Percentiles rank a stretch among this genome's conserved stretches.
Evolutionary conservation across 78 protist species (phyloP).

Genomic region (Guillardia theta): DNA sequence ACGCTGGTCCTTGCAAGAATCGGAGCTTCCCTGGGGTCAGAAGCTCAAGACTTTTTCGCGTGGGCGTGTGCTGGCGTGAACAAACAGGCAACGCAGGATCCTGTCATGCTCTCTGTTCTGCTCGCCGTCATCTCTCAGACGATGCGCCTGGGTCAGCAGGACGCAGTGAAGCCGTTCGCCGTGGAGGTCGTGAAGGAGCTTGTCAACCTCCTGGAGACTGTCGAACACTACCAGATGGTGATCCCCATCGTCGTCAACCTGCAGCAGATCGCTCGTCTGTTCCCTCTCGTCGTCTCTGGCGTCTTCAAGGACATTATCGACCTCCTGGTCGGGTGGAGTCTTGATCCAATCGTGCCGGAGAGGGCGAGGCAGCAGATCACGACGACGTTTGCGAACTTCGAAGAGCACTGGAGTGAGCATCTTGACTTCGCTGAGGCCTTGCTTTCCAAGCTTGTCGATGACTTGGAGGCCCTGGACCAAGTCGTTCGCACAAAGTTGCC

Average conservation of each 20-base stretch:
- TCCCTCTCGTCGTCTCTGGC: not conserved
- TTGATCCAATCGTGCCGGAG: not conserved
- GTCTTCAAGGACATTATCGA: not conserved
- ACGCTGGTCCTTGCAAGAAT: not conserved
- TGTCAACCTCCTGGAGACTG: not conserved
- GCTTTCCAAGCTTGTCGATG: not conserved
- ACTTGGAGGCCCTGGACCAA: not conserved
- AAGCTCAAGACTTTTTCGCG: not conserved
- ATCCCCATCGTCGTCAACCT: not conserved
- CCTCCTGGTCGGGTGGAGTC: slow-evolving; percentile 7
- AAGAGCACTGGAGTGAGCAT: not conserved
- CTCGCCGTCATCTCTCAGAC: not conserved
- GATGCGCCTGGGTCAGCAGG: not conserved
- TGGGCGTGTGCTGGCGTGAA: not conserved
- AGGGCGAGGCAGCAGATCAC: not conserved
- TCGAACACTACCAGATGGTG: not conserved
- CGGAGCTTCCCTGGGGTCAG: not conserved
- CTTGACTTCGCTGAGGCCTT: not conserved
- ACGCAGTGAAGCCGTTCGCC: not conserved
- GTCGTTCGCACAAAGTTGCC: not conserved
- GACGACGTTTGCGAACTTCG: not conserved
- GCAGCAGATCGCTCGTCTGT: not conserved
- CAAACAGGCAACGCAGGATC: not conserved
- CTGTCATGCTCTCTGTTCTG: not conserved
- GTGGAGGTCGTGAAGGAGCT: not conserved